Conservation (phyloP, 2,329 filamentous ascomycete species). For the Myriangium duriaei region DNA sequence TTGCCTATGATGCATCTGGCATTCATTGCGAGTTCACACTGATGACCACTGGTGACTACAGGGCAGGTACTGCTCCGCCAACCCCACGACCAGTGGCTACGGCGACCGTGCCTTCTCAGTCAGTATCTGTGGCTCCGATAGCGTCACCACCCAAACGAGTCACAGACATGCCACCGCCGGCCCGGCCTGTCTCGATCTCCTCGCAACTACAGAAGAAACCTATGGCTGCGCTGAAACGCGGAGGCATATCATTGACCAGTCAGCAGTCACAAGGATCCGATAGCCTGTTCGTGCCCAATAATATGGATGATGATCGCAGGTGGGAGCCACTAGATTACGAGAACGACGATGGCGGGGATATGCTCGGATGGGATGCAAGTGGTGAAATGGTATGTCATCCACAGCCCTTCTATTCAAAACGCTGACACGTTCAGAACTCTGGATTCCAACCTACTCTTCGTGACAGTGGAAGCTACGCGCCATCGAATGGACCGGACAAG, state of each 20-base stretch:
- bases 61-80: slow-evolving; percentile 22
- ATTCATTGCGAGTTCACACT: slow-evolving; percentile 65
- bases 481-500: slow-evolving; percentile 16
- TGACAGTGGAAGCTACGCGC: slow-evolving; percentile 24
- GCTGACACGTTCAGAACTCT: slow-evolving; percentile 17
- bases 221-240: slow-evolving; percentile 14
- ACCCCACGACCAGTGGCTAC: slow-evolving; percentile 14
- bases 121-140: slow-evolving; percentile 6
- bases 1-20: slow-evolving; percentile 57
- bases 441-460: slow-evolving; percentile 32
- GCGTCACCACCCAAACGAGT: slow-evolving; percentile 7
- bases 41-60: slow-evolving; percentile 63
- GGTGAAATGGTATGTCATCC: slow-evolving; percentile 48
- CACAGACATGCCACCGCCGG: slow-evolving; percentile 11
- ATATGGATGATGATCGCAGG: slow-evolving; percentile 53
- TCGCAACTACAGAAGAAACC: slow-evolving; percentile 15
- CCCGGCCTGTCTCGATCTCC: slow-evolving; percentile 8
- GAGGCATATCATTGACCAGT: slow-evolving; percentile 1
- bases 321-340: slow-evolving; percentile 63
- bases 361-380: slow-evolving; percentile 63
- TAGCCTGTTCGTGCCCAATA: slow-evolving; percentile 56
- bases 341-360: slow-evolving; percentile 51
- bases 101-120: slow-evolving; percentile 18
- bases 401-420: slow-evolving; percentile 8
- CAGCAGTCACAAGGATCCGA: slow-evolving; percentile 38